These are phyloP conservation scores for Phyllosticta paracitricarpa DNA, from an alignment of 2,329 filamentous ascomycete species.

Conservation along the genomic window DNA sequence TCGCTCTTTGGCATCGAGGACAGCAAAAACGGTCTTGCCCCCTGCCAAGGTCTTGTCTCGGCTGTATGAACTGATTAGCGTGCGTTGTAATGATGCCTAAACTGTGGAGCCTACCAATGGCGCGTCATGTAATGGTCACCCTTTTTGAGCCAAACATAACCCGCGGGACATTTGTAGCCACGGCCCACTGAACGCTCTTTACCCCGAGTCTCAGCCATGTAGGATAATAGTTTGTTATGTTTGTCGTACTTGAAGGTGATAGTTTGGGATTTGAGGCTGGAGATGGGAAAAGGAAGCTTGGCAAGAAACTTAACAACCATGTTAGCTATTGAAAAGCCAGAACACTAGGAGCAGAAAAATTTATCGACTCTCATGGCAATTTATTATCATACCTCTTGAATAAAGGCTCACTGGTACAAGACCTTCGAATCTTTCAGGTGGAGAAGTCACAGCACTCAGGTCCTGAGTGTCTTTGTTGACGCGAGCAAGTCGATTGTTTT, in stretches of 20 bases:
- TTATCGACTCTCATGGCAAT: background rate
- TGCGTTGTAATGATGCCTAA: background rate
- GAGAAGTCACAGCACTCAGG: background rate
- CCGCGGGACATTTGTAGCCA: conserved; percentile 15
- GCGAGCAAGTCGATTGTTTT: background rate
- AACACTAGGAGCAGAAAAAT: background rate
- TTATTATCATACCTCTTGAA: background rate
- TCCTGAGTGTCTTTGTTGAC: background rate
- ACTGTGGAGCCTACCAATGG: conserved; percentile 25
- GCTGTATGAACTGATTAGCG: background rate
- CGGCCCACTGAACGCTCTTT: background rate
- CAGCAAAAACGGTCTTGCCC: conserved; percentile 1
- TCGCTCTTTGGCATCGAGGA: conserved; percentile 17
- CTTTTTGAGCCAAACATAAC: conserved; percentile 32
- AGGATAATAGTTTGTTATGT: background rate
- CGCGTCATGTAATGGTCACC: conserved; percentile 35
- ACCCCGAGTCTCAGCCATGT: background rate
- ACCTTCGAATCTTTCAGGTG: background rate
- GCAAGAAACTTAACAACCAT: background rate
- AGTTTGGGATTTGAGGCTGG: background rate
- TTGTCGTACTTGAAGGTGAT: background rate
- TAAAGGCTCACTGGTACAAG: background rate
- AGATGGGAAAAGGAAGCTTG: background rate
- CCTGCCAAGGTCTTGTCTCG: background rate
- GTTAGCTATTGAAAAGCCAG: background rate